Base-by-base conservation (phyloP, 2,329 filamentous ascomycete genomes). In the Immersiporthe knoxdaviesiana region DNA sequence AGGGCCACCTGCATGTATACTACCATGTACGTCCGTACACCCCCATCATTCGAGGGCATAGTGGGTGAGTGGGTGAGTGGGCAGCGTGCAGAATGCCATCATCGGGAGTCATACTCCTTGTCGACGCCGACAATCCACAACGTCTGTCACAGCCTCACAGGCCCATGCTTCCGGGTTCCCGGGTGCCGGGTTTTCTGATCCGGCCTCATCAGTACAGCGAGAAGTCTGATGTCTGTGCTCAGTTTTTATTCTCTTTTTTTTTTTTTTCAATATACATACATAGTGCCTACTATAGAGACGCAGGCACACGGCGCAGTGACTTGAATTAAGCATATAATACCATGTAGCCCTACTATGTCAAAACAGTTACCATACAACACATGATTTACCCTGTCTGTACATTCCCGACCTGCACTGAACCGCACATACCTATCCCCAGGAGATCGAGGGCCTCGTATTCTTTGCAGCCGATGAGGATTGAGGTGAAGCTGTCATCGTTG, bases 291-390 rank as follows among this genome's bases (percentile, higher is more conserved):
- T 47, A 47, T 47, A 3, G 7, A 14, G 41, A 63, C 11, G 59
- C 37, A 44, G 59, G 37, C 37, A 37, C 59, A 30, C 59, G n/a
- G 59, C 59, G 24, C 59, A 62, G 59, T 44, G n/a, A 3, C n/a
- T 3, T 44, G 10, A 8, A 18, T 24, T 59, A 56, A 32, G 24
- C 52, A 32, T 56, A 56, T 56, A 27, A 24, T 27, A n/a, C 21
- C 7, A n/a, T 11, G 3, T 21, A 44, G 14, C 41, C 41, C 41
- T 18, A 4, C 41, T 2, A 44, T 5, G 4, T 18, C 18, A 5
- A 44, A 5, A 44, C 4, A 44, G 37, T 4, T 39, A 39, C 37
- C 11, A 10, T 12, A 39, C 37, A 39, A 39, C 37, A 5, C 41
- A 44, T 18, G 18, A 16, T 18, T 44, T 35, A 8, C 16, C 16